Conservation (phyloP, 108 stramenopile genomes). For the Nannochloropsis granulata region DNA sequence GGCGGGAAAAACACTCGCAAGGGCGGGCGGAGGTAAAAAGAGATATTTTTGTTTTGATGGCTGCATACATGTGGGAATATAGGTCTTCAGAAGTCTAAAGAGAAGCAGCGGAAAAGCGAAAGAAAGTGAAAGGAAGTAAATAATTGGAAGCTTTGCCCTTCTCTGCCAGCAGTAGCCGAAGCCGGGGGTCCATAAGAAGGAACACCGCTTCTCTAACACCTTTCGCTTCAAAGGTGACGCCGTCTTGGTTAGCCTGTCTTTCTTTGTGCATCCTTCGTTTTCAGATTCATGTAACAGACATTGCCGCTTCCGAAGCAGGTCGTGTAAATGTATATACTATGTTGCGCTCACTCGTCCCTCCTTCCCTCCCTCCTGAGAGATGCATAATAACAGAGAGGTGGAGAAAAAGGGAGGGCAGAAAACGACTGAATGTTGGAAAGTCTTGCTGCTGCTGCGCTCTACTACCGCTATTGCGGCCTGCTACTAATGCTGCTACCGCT, state of each 20-base stretch:
- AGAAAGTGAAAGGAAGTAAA: too few species aligned
- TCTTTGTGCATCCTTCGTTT: background rate
- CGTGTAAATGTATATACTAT: background rate
- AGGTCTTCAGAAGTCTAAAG: too few species aligned
- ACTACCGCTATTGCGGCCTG: background rate
- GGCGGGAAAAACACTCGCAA: background rate
- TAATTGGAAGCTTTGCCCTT: too few species aligned
- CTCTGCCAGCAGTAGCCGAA: too few species aligned
- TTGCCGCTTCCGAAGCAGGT: too few species aligned
- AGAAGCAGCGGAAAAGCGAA: too few species aligned
- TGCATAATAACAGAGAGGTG: background rate
- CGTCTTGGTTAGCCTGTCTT: background rate
- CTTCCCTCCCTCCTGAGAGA: background rate
- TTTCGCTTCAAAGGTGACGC: too few species aligned
- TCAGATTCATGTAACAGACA: too few species aligned
- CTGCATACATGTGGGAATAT: too few species aligned
- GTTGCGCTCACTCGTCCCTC: background rate
- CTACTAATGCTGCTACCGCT: background rate
- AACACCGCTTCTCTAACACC: too few species aligned
- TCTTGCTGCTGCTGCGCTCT: background rate
- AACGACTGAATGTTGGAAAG: background rate
- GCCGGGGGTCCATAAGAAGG: too few species aligned
- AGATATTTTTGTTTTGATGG: too few species aligned
- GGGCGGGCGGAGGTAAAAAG: background rate
- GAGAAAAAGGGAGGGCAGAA: background rate